Conservation (phyloP, 805 yeast species). For the Pichia membranifaciens region DNA sequence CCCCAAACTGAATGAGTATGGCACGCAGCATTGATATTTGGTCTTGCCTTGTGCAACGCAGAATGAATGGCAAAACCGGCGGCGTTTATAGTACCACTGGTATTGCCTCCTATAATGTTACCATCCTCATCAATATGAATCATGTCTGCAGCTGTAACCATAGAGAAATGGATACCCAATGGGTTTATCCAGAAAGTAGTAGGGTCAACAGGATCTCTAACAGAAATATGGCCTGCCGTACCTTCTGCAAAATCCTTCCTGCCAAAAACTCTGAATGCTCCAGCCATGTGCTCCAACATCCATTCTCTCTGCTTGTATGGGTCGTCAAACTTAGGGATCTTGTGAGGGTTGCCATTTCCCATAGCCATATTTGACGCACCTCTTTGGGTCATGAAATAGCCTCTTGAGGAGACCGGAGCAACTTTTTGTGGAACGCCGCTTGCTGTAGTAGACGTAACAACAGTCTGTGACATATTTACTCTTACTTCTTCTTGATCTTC, state of each 20-base stretch:
- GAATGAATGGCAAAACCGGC: slow-evolving; percentile 72
- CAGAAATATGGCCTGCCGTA: slow-evolving; percentile 78
- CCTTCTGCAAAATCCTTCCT: slow-evolving; percentile 77
- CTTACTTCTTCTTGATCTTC: too few species aligned
- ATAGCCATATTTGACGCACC: slow-evolving; percentile 58
- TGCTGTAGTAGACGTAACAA: not conserved
- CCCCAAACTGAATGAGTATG: slow-evolving; percentile 65
- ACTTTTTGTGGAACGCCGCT: slow-evolving; percentile 23
- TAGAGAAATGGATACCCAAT: slow-evolving; percentile 64
- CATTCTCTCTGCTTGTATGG: slow-evolving; percentile 46
- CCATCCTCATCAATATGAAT: slow-evolving; percentile 61
- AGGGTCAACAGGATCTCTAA: slow-evolving; percentile 79
- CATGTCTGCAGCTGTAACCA: slow-evolving; percentile 55
- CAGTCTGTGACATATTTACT: slow-evolving; percentile 2
- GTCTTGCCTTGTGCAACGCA: slow-evolving; percentile 60
- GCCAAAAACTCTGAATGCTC: slow-evolving; percentile 75
- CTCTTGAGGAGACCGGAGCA: slow-evolving; percentile 33
- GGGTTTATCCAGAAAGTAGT: slow-evolving; percentile 88
- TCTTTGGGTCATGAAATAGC: slow-evolving; percentile 35
- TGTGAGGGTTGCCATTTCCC: slow-evolving; percentile 47
- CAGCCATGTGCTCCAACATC: slow-evolving; percentile 72
- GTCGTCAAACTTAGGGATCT: slow-evolving; percentile 46
- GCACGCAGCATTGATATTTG: slow-evolving; percentile 67
- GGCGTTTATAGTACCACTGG: slow-evolving; percentile 44
- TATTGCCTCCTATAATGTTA: slow-evolving; percentile 52